Evolutionary conservation across 441 rosid species (phyloP).

Genomic region (Flueggea neowawraea): DNA sequence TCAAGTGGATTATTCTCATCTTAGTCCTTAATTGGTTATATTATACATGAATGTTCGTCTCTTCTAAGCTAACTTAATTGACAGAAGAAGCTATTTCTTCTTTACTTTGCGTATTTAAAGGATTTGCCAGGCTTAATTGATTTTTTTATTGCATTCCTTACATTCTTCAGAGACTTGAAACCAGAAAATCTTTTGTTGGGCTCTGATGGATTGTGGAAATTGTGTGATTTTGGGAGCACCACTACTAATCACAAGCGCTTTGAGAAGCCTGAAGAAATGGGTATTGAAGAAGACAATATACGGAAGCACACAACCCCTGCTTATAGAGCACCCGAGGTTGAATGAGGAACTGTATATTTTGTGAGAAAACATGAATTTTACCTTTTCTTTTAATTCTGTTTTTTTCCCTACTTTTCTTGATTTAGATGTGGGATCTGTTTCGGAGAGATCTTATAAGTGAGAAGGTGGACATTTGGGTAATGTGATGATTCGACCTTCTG

Average conservation of each 20-base stretch:
- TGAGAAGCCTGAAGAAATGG: slow-evolving; percentile 94
- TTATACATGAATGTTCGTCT: too few relatives aligned
- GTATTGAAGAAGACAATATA: slow-evolving; percentile 93
- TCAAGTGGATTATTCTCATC: slow-evolving; percentile 29
- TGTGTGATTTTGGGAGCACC: slow-evolving; percentile 93
- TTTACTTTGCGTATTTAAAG: background rate
- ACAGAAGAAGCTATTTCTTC: too few relatives aligned
- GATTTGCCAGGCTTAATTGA: background rate
- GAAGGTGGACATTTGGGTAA: slow-evolving; percentile 98
- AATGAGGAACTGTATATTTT: slow-evolving; percentile 21
- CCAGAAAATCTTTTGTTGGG: slow-evolving; percentile 88
- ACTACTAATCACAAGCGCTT: slow-evolving; percentile 90
- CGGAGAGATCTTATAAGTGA: slow-evolving; percentile 86
- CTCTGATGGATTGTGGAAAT: slow-evolving; percentile 77
- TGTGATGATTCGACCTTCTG: slow-evolving; percentile 19
- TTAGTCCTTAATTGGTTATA: too few relatives aligned
- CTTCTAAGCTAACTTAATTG: too few relatives aligned
- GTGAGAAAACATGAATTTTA: slow-evolving; percentile 15
- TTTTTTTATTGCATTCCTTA: slow-evolving; percentile 6
- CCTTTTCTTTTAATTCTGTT: slow-evolving; percentile 23
- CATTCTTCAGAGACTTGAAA: slow-evolving; percentile 78
- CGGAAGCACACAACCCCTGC: slow-evolving; percentile 93
- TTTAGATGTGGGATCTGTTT: slow-evolving; percentile 96
- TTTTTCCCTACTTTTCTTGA: slow-evolving; percentile 23
- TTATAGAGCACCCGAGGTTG: slow-evolving; percentile 98